Base-by-base conservation (phyloP, 768 basidiomycete genomes). In the Russula brevipes region DNA sequence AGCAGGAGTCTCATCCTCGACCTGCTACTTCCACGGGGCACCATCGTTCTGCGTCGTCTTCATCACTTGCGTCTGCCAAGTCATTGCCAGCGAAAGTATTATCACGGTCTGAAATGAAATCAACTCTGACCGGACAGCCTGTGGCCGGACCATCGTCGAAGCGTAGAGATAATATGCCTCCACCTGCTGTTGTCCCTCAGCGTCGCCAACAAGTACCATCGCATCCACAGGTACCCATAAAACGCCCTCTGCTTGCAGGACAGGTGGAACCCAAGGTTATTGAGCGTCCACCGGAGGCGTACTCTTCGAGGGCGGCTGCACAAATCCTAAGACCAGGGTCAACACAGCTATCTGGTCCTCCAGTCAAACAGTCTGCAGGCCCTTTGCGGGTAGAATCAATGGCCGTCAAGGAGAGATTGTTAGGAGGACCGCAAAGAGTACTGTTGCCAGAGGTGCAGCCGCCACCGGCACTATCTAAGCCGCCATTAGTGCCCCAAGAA, bases 11-110 rank as follows among this genome's bases (percentile, higher is more conserved):
- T 47, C 45, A 54, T 57, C 54, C 58, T 19, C 66, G 64, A n/a
- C 66, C 66, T 33, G 59, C 59, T 17, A 66, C 64, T 31, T 58
- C 64, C 52, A 52, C 65, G 57, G 33, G 54, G 10, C 45, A 57
- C 17, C 38, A 59, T 42, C 63, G 63, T 50, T 35, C 63, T 47
- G 51, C 44, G 2, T 57, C 63, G 6, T 65, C 65, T 24, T 66
- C 61, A 5, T 31, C 41, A 33, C 53, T 64, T 49, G 53, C 30
- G 4, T 45, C 62, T 11, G 14, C n/a, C 10, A 54, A 53, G 11
- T 30, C 30, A n/a, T 42, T 44, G 2, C 12, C 30, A 14, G 41
- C 33, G 38, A 49, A 4, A 24, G 19, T 19, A 35, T 16, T 42
- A 10, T 54, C 46, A 5, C 62, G 65, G 6, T 64, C 62, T 54